Conservation (phyloP, 2,329 filamentous ascomycete genomes). For the Trichophyton benhamiae region DNA sequence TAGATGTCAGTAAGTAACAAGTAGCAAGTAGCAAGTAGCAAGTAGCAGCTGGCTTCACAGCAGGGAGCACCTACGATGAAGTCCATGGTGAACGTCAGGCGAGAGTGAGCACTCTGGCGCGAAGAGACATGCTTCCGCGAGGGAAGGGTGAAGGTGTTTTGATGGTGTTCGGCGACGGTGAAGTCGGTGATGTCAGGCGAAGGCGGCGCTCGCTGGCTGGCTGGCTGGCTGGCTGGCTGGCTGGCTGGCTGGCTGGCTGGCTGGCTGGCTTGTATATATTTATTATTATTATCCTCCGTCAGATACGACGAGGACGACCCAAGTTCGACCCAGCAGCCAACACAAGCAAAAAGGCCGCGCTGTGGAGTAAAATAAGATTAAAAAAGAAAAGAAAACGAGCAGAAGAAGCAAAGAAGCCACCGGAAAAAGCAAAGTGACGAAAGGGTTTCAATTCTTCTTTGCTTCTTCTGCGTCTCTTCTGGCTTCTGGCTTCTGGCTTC, state of each 20-base stretch:
- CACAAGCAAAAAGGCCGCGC: neutral
- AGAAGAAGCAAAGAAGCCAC: neutral
- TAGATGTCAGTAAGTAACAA: neutral
- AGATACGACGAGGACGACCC: too few relatives aligned
- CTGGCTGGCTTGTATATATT: neutral
- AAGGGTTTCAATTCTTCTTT: neutral
- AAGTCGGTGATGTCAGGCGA: neutral
- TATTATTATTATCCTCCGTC: neutral
- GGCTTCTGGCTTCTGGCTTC: neutral
- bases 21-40: neutral
- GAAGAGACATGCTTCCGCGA: slow-evolving; percentile 1
- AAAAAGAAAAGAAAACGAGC: neutral
- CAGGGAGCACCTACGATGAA: slow-evolving; percentile 30
- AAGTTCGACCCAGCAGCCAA: neutral
- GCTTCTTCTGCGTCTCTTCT: neutral
- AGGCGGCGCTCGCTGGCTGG: neutral
- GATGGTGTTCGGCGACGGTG: neutral
- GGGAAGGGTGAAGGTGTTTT: neutral
- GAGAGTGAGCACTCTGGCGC: neutral
- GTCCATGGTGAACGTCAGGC: slow-evolving; percentile 24
- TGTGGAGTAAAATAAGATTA: neutral
- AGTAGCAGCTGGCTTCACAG: too few relatives aligned
- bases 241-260: too few relatives aligned
- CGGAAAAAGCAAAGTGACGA: neutral
- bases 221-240: too few relatives aligned